These are phyloP conservation scores for Hypoxylon sp. DNA, from an alignment of 2,329 filamentous ascomycete genomes.

Conservation along the genomic window DNA sequence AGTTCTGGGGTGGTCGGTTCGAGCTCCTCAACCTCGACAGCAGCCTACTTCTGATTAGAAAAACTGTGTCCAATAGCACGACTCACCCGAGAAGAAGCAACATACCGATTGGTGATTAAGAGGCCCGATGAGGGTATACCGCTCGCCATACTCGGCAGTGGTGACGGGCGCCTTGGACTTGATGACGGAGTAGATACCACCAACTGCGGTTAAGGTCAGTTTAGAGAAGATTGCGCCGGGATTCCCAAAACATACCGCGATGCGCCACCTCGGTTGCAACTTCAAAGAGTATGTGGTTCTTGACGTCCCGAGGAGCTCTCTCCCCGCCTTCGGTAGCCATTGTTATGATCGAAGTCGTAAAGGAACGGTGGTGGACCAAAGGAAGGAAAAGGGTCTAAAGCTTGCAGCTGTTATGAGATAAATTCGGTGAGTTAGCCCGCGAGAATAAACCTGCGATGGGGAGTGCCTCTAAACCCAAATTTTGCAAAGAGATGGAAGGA, in stretches of 20 bases:
- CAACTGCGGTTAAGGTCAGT: conserved; percentile 69
- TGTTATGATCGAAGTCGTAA: conserved; percentile 44
- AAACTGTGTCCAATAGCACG: conserved; percentile 43
- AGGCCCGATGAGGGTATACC: conserved; percentile 94
- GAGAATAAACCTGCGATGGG: not conserved
- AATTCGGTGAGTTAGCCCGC: conserved; percentile 18
- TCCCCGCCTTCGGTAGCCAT: conserved; percentile 63
- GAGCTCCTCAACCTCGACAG: conserved; percentile 97
- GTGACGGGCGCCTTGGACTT: conserved; percentile 99
- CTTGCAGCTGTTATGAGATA: conserved; percentile 2
- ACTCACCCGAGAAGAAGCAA: conserved; percentile 19
- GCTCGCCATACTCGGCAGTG: conserved; percentile 97
- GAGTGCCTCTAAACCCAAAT: not conserved
- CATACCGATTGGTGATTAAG: conserved; percentile 90
- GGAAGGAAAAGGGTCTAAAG: not conserved
- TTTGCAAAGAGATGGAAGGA: not conserved
- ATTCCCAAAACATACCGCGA: conserved; percentile 72
- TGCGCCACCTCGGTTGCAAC: conserved; percentile 97
- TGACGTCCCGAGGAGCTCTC: conserved; percentile 76
- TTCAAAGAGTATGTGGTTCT: conserved; percentile 96
- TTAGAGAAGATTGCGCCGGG: conserved; percentile 1
- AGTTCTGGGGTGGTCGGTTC: conserved; percentile 85
- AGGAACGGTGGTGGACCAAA: conserved; percentile 1
- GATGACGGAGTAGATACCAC: conserved; percentile 98
- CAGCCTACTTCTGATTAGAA: conserved; percentile 69